Evolutionary conservation across 306 rosid species (phyloP).

Genomic region (Hippophae tibetana): DNA sequence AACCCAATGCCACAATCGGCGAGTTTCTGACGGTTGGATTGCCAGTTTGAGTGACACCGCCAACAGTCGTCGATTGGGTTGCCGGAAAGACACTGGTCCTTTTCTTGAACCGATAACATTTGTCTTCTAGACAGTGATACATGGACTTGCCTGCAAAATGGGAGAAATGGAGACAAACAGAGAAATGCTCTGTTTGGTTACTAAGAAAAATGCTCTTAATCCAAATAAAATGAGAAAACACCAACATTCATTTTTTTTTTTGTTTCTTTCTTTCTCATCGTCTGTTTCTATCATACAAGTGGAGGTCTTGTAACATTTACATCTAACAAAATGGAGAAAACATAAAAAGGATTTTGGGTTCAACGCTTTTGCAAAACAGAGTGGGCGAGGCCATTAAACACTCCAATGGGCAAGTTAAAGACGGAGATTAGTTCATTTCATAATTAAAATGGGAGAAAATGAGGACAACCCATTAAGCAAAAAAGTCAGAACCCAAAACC

Average conservation of each 20-base stretch:
- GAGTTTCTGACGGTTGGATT: constrained; percentile 52
- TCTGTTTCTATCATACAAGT: neutral
- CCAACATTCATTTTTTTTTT: neutral
- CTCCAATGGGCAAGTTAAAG: constrained; percentile 3
- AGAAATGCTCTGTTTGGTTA: constrained; percentile 13
- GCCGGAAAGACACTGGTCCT: constrained; percentile 53
- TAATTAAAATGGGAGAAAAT: constrained; percentile 6
- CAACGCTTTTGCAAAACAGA: neutral
- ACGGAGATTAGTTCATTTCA: neutral
- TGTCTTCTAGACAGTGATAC: constrained; percentile 46
- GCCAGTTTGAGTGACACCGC: constrained; percentile 70
- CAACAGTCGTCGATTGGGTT: constrained; percentile 96
- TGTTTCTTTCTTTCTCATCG: no score
- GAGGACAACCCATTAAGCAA: neutral
- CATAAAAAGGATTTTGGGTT: neutral
- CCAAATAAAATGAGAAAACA: no score
- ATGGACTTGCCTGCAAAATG: constrained; percentile 50
- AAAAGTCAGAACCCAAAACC: constrained; percentile 9
- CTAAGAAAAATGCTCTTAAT: constrained; percentile 6
- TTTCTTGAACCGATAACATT: constrained; percentile 20
- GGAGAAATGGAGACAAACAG: neutral
- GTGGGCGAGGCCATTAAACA: constrained; percentile 1
- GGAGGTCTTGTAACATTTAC: neutral
- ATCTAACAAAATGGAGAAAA: neutral
- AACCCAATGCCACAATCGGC: constrained; percentile 93